Evolutionary conservation across 306 rosid species (phyloP).

Genomic region (Alnus glutinosa): DNA sequence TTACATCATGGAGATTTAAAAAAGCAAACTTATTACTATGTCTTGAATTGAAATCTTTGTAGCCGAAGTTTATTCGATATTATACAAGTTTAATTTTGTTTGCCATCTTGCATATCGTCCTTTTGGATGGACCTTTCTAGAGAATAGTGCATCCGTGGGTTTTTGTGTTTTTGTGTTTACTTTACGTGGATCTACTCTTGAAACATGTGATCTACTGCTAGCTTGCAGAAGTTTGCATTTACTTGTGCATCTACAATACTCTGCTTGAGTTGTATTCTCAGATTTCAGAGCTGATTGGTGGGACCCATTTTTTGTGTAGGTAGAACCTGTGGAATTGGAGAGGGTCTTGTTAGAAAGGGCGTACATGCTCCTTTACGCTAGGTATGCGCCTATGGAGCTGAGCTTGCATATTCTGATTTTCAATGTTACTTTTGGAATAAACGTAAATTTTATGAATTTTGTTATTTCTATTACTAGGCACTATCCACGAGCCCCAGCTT

Average conservation of each 20-base stretch:
- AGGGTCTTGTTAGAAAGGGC: conserved; percentile 74
- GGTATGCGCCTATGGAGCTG: conserved; percentile 39
- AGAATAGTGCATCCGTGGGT: not conserved
- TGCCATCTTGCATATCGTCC: not conserved
- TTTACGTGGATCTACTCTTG: not conserved
- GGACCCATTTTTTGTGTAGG: conserved; percentile 41
- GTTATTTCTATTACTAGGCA: conserved; percentile 37
- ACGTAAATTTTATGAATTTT: not conserved
- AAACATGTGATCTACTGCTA: not conserved
- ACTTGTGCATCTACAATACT: not conserved
- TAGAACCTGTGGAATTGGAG: conserved; percentile 61
- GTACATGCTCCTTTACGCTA: conserved; percentile 81
- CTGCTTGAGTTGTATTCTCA: not conserved
- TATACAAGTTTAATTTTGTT: not conserved
- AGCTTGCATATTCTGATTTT: not conserved
- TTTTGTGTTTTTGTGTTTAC: not conserved
- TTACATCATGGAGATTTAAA: not conserved
- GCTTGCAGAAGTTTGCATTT: not conserved
- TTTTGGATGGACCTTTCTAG: not conserved
- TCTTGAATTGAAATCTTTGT: not conserved
- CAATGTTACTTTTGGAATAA: not conserved
- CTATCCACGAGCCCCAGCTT: conserved; percentile 51
- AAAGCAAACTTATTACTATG: not conserved
- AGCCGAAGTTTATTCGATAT: not conserved
- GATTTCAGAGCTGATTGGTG: conserved; percentile 10